These are phyloP conservation scores for Dictyostelium firmibasis DNA, from an alignment of 78 protist genomes.

Conservation along the genomic window DNA sequence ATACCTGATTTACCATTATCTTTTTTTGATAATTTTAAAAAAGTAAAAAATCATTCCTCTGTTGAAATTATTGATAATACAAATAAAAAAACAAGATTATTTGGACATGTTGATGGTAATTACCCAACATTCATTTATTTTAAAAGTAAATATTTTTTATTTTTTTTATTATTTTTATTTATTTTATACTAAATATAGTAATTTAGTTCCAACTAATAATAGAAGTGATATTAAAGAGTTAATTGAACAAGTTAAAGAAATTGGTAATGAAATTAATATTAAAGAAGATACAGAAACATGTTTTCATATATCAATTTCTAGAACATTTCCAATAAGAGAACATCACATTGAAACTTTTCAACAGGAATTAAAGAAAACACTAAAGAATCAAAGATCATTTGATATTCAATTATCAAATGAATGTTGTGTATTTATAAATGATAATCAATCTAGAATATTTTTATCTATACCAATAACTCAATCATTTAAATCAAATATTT, in stretches of 20 bases:
- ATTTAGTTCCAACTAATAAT: conserved; percentile 30
- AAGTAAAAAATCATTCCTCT: neutral
- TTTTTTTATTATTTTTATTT: neutral
- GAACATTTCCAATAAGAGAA: conserved; percentile 67
- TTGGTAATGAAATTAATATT: neutral
- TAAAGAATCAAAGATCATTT: neutral
- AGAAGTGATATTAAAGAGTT: conserved; percentile 21
- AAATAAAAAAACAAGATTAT: conserved; percentile 26
- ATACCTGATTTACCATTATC: neutral
- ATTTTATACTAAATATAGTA: no score
- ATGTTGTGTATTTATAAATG: conserved; percentile 28
- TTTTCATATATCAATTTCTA: conserved; percentile 58
- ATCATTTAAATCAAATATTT: neutral
- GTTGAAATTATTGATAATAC: neutral
- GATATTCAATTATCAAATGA: neutral
- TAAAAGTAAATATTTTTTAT: neutral
- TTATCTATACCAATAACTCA: neutral
- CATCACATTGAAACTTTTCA: conserved; percentile 56
- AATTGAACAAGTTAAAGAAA: neutral
- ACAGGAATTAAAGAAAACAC: neutral
- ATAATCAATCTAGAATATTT: conserved; percentile 30
- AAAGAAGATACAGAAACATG: neutral
- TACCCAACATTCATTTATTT: conserved; percentile 52
- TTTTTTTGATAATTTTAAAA: neutral
- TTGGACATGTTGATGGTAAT: conserved; percentile 69